Evolutionary conservation across 2,329 filamentous ascomycete genomes (phyloP).

Genomic region (Lithohypha guttulata): DNA sequence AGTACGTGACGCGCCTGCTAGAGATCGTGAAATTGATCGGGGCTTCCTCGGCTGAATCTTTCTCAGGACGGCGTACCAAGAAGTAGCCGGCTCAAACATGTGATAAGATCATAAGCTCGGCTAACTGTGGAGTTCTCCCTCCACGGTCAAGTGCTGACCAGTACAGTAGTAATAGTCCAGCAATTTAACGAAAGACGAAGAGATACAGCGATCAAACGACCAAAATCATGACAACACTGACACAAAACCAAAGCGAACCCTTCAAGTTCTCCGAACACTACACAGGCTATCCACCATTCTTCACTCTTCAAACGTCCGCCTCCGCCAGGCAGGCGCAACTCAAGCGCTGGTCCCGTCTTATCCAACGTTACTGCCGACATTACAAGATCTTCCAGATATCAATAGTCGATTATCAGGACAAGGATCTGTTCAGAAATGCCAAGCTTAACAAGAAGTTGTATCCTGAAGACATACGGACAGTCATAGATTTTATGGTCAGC

Average conservation of each 20-base stretch:
- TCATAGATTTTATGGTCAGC: slow-evolving; percentile 47
- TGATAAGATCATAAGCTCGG: no score
- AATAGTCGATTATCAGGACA: slow-evolving; percentile 50
- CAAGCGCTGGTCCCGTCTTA: slow-evolving; percentile 72
- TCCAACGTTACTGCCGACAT: slow-evolving; percentile 73
- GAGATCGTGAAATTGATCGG: no score
- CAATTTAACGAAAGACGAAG: no score
- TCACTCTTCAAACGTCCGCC: slow-evolving; percentile 37
- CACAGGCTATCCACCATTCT: slow-evolving; percentile 43
- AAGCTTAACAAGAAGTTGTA: slow-evolving; percentile 36
- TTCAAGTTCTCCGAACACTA: slow-evolving; percentile 34
- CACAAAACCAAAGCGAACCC: slow-evolving; percentile 13
- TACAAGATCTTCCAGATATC: slow-evolving; percentile 67
- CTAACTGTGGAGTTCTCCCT: no score
- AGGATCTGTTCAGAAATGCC: slow-evolving; percentile 46
- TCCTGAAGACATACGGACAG: slow-evolving; percentile 41
- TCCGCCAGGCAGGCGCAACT: slow-evolving; percentile 43
- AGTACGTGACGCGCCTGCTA: no score
- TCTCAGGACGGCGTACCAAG: no score
- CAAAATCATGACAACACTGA: not conserved
- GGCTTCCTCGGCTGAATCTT: no score
- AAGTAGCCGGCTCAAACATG: no score
- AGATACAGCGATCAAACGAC: no score
- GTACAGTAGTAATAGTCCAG: no score
- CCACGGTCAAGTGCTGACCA: no score